Evolutionary conservation across 306 rosid genomes (phyloP), one percentile per base, ranked within the genome.

Genomic region (Lathyrus aphaca): DNA sequence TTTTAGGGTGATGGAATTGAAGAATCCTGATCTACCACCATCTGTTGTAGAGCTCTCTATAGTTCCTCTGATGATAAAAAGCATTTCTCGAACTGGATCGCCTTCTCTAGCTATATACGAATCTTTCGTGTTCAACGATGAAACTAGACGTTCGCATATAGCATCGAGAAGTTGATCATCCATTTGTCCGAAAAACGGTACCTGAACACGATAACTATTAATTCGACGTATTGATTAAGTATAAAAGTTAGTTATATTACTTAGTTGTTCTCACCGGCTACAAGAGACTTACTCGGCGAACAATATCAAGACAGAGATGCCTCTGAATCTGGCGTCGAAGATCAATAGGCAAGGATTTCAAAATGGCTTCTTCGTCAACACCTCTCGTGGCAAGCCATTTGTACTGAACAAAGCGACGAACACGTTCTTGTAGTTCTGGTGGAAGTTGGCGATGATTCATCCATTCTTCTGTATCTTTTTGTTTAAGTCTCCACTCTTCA

Each of bases 371-470:
- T 77, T 94, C 98, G 10, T 94, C 90, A 6, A 94, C 98, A 19
- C 98, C 98, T 85, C 88, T 81, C 0, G 95, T 90, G 46, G 97
- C 92, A 63, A 90, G 82, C 98, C 97, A 94, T 82, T 90, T 86
- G 64, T 86, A 94, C 62, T 87, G 98, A 37, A 85, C 90, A 67
- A 94, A 88, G 5, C 89, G 79, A 16, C 97, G 97, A 40, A 94
- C 87, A 3, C 92, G 87, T 30, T 90, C 82, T 69, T 94, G 96
- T 45, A 90, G 61, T 32, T 88, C 88, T 1, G 71, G 80, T 3
- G 97, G 97, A 13, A 94, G 89, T 60, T 90, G 98, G 11, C 98
- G 92, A 35, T 94, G 95, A 79, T 86, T 87, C 98, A 88, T 94
- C 97, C 98, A 94, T 82, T 90, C 96, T 83, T 94, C 96, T 30